phyloP scores from a whole-genome alignment of 2,329 filamentous ascomycete species.

The Curvularia eragrostidis region DNA sequence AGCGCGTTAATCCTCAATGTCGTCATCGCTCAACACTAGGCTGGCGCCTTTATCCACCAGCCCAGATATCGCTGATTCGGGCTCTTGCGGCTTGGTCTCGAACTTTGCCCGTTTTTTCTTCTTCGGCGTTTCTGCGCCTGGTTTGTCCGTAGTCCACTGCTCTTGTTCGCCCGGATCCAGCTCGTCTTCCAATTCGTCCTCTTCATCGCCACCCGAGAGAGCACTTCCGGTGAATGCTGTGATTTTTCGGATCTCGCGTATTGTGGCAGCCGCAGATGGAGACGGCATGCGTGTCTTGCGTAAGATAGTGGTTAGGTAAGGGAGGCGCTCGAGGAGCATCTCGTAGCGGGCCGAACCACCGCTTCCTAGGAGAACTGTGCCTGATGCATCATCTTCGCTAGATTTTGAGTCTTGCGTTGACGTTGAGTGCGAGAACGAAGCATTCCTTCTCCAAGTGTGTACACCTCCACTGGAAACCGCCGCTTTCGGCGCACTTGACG shows the following conservation, averaged over 20 bases:
- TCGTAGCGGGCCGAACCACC: constrained; percentile 70
- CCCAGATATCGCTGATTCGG: constrained; percentile 32
- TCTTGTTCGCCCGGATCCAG: constrained; percentile 37
- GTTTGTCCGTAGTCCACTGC: constrained; percentile 54
- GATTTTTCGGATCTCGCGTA: constrained; percentile 70
- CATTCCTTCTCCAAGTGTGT: constrained; percentile 47
- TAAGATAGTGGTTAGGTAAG: constrained; percentile 77
- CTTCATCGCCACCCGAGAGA: constrained; percentile 29
- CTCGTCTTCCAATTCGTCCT: constrained; percentile 47
- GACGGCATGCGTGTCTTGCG: constrained; percentile 40
- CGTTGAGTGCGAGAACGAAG: constrained; percentile 21
- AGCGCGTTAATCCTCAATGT: constrained; percentile 52
- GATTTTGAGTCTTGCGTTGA: constrained; percentile 13
- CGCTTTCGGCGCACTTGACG: constrained; percentile 36
- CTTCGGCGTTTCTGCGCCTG: constrained; percentile 36
- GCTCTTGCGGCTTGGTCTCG: constrained; percentile 30
- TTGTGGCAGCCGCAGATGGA: constrained; percentile 37
- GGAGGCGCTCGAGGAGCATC: constrained; percentile 82
- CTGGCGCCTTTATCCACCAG: constrained; percentile 37
- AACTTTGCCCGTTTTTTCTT: constrained; percentile 30
- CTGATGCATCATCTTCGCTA: constrained; percentile 22
- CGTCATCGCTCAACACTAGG: constrained; percentile 56
- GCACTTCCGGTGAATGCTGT: constrained; percentile 63
- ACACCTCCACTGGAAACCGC: constrained; percentile 45
- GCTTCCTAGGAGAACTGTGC: constrained; percentile 61